Percentiles rank a stretch among this genome's conserved stretches.
These are phyloP conservation scores for Rhododendron williamsianum DNA, from an alignment of 148 eudicot species.

Conservation along the genomic window DNA sequence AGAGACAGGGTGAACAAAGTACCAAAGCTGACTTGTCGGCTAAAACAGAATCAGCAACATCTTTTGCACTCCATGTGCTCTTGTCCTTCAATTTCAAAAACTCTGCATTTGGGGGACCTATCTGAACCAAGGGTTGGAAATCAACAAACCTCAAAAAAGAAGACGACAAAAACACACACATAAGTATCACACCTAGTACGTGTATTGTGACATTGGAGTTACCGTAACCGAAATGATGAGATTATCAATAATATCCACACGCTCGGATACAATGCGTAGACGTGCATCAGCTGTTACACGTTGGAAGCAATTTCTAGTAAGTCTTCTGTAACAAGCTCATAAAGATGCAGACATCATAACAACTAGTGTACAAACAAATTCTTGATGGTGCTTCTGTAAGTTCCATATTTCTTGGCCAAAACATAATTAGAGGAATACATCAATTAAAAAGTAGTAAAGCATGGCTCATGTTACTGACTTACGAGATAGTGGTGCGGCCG, in stretches of 20 bases:
- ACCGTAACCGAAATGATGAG: constrained; percentile 90
- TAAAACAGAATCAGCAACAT: constrained; percentile 91
- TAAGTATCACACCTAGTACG: neutral
- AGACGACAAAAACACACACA: neutral
- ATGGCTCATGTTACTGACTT: constrained; percentile 32
- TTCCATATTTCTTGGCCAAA: neutral
- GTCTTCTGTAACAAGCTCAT: constrained; percentile 6
- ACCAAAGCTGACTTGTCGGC: constrained; percentile 97
- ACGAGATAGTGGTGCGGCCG: constrained; percentile 98
- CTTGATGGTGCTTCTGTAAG: neutral
- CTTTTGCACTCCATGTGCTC: constrained; percentile 76
- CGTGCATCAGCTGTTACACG: constrained; percentile 89
- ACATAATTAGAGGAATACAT: neutral
- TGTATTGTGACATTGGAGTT: constrained; percentile 19
- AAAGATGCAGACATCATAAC: neutral
- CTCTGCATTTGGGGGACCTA: constrained; percentile 87
- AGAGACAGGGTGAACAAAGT: constrained; percentile 17
- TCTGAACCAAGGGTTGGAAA: constrained; percentile 49
- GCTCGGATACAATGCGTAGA: constrained; percentile 90
- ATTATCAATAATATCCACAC: constrained; percentile 83
- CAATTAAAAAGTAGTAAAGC: neutral
- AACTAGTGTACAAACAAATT: neutral
- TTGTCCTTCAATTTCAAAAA: constrained; percentile 82
- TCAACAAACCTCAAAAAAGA: constrained; percentile 14
- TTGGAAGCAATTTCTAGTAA: constrained; percentile 19